Evolutionary conservation across 1,284 basidiomycete species (phyloP), one percentile per base, ranked within the genome.

Genomic region (Ceratobasidium sp.): DNA sequence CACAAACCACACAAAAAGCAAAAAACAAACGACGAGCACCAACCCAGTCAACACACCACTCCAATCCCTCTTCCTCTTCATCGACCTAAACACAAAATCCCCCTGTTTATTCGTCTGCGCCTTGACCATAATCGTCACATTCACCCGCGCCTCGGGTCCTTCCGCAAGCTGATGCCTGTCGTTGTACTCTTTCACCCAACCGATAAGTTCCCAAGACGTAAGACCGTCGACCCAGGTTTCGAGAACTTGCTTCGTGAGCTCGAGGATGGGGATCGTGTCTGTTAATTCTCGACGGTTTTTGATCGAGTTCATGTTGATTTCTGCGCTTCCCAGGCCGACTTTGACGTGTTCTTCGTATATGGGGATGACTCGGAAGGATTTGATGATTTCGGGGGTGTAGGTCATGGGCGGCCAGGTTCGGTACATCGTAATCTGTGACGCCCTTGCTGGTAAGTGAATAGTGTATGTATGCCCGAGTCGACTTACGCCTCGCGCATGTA

Each of bases 401-500:
- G 9, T 5, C 5, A 20, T 7, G 10, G 52, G 17, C 12, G 52
- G 52, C 52, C 52, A 54, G 5, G 52, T 5, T 20, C 17, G 5
- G 17, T 20, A 5, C 52, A 15, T 12, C 4, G 52, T 7, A 54
- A 54, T 23, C 52, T 54, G 17, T 7, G 5, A 54, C 10, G n/a
- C n/a, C 28, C 13, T 26, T 5, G 3, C 13, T 10, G 13, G 33
- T 62, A 13, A 15, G 33, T 15, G 10, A 33, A 42, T 15, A 46
- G 59, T 38, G 20, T 15, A 20, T 12, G 56, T 33, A 33, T 9
- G 38, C 9, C 9, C 12, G 20, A 62, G 38, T 13, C 17, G 33
- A 42, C 59, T 38, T 62, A 62, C 59, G 33, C 59, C 59, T 62
- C 40, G 38, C 3, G 59, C 59, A n/a, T 62, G 59, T 40, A 62